phyloP scores from a whole-genome alignment of 768 basidiomycete species.

The Tubosaeta sp. region DNA sequence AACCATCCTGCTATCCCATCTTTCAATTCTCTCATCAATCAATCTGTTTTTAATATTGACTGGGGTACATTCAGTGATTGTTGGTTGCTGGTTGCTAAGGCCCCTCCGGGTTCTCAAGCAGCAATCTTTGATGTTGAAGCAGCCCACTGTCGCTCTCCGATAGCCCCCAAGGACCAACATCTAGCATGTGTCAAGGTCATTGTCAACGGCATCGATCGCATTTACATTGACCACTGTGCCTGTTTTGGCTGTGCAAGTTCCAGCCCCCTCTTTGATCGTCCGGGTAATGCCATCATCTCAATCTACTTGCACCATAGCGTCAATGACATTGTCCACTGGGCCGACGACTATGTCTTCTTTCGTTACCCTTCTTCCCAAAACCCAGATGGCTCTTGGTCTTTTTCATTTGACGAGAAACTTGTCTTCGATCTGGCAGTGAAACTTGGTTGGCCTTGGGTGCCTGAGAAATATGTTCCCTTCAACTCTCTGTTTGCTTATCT shows the following conservation, averaged over 20 bases:
- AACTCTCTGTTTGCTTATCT: background rate
- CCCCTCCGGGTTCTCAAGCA: conserved; percentile 32
- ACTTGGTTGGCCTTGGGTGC: background rate
- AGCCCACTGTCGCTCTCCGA: background rate
- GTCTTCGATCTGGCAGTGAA: background rate
- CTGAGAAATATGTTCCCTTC: background rate
- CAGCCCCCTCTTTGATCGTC: conserved; percentile 27
- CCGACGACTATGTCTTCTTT: conserved; percentile 28
- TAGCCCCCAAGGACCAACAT: background rate
- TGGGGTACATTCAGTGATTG: conserved; percentile 33
- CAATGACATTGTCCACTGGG: conserved; percentile 31
- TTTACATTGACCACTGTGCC: conserved; percentile 9
- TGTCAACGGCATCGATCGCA: background rate
- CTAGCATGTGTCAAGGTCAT: background rate
- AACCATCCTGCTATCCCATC: conserved; percentile 8
- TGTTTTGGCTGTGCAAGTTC: conserved; percentile 27
- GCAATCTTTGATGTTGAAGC: conserved; percentile 11
- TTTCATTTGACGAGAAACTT: background rate
- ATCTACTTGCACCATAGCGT: conserved; percentile 17
- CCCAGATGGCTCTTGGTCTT: background rate
- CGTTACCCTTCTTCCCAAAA: background rate
- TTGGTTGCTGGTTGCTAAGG: conserved; percentile 21
- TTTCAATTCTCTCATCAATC: conserved; percentile 26
- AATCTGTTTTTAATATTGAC: conserved; percentile 23
- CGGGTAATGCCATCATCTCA: conserved; percentile 30